Conservation (phyloP, 2,329 filamentous ascomycete species). For the Daldinia sp. region DNA sequence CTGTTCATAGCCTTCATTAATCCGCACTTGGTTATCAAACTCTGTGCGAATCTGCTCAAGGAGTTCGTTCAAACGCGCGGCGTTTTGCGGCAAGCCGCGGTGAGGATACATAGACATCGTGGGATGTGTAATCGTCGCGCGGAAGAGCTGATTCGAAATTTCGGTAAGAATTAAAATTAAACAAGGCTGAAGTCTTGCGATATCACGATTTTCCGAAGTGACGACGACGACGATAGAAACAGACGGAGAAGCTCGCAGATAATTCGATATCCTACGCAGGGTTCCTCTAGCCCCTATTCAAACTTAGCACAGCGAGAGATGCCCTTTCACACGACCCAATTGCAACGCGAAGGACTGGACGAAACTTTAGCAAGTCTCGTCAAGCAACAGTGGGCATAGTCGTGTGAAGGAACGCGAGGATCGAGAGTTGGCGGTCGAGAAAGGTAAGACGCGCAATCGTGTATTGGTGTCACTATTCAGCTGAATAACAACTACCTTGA, state of each 20-base stretch:
- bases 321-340: constrained; percentile 33
- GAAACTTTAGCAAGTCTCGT: constrained; percentile 39
- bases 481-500: constrained; percentile 6
- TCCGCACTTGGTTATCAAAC: constrained; percentile 84
- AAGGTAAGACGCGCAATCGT: constrained; percentile 16
- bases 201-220: constrained; percentile 8
- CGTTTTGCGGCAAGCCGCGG: constrained; percentile 75
- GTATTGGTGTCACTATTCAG: constrained; percentile 3
- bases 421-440: constrained; percentile 6
- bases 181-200: constrained; percentile 6
- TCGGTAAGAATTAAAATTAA: not conserved
- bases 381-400: constrained; percentile 41
- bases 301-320: constrained; percentile 8
- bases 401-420: constrained; percentile 21
- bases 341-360: constrained; percentile 19
- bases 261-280: not conserved
- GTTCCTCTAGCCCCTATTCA: constrained; percentile 8
- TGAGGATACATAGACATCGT: constrained; percentile 87
- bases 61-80: constrained; percentile 83
- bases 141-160: constrained; percentile 9
- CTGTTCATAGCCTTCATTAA: constrained; percentile 88
- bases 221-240: not conserved
- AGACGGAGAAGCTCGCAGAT: constrained; percentile 11
- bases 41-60: constrained; percentile 90
- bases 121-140: constrained; percentile 19